Conservation (phyloP, 441 rosid species). For the Capsella rubella region DNA sequence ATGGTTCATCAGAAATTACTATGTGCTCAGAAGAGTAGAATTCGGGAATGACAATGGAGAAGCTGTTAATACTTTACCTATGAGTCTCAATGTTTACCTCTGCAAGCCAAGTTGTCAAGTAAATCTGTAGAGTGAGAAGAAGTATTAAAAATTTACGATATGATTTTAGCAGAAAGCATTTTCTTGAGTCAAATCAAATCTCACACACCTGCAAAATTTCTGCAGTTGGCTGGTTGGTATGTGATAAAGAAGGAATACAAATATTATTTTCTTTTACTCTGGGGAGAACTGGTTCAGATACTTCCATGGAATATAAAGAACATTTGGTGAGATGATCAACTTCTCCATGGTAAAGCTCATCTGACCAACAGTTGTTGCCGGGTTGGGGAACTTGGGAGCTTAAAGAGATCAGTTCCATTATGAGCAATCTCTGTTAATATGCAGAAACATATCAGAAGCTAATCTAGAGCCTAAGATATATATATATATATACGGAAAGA, state of each 20-base stretch:
- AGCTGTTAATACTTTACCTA: constrained; percentile 54
- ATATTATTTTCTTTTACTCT: constrained; percentile 49
- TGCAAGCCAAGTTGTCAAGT: constrained; percentile 84
- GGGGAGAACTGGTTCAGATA: constrained; percentile 55
- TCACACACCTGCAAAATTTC: constrained; percentile 69
- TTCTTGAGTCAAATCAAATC: constrained; percentile 4
- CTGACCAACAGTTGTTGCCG: constrained; percentile 55
- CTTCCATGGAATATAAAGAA: constrained; percentile 56
- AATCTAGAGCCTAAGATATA: constrained; percentile 2
- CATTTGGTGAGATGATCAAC: constrained; percentile 62
- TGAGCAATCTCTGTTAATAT: constrained; percentile 62
- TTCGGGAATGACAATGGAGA: neutral
- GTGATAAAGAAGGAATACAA: constrained; percentile 43
- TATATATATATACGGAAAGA: neutral
- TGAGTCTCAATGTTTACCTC: constrained; percentile 70
- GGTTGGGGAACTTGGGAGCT: constrained; percentile 55
- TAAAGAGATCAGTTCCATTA: constrained; percentile 56
- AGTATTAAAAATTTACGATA: neutral
- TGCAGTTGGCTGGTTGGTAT: constrained; percentile 49
- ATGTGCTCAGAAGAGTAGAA: neutral
- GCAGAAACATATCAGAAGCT: constrained; percentile 9
- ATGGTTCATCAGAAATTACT: neutral
- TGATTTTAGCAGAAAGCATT: neutral
- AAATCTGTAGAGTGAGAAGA: constrained; percentile 33
- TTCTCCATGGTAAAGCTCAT: constrained; percentile 82